Evolutionary conservation across 1,284 basidiomycete genomes (phyloP).

Genomic region (Microstroma glucosiphilum): DNA sequence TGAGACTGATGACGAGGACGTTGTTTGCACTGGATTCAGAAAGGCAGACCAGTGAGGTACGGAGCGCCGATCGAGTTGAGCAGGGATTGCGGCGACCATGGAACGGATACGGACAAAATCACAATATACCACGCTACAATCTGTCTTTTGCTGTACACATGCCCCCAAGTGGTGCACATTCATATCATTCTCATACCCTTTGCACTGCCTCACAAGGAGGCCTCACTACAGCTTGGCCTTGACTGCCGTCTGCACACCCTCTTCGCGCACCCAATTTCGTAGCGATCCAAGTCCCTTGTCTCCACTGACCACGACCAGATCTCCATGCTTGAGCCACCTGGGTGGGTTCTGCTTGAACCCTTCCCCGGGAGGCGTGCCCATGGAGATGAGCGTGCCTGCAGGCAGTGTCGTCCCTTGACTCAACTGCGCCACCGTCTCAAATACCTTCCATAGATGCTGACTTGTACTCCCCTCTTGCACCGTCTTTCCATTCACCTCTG

Average conservation of each 20-base stretch:
- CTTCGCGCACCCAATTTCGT: slow-evolving; percentile 67
- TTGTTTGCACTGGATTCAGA: neutral
- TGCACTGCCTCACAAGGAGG: neutral
- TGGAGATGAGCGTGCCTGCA: slow-evolving; percentile 73
- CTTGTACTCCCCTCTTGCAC: slow-evolving; percentile 68
- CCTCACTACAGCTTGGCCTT: slow-evolving; percentile 54
- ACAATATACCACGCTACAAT: neutral
- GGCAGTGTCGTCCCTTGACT: slow-evolving; percentile 68
- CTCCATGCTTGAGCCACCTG: slow-evolving; percentile 68
- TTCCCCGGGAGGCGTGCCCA: slow-evolving; percentile 57
- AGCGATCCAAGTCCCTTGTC: slow-evolving; percentile 59
- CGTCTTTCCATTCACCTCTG: slow-evolving; percentile 30
- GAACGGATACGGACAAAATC: too few relatives aligned
- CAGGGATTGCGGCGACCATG: too few relatives aligned
- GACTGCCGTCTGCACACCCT: slow-evolving; percentile 38
- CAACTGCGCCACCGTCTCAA: slow-evolving; percentile 30
- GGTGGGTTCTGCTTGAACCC: slow-evolving; percentile 69
- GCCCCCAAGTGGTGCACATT: neutral
- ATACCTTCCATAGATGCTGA: slow-evolving; percentile 38
- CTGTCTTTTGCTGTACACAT: neutral
- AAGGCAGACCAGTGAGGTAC: neutral
- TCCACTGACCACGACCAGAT: slow-evolving; percentile 62
- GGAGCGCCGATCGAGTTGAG: neutral
- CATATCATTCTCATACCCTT: neutral
- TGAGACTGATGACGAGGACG: neutral